Evolutionary conservation across 2,329 filamentous ascomycete genomes (phyloP), one percentile per base, ranked within the genome.

Genomic region (Cercospora nicotianae): DNA sequence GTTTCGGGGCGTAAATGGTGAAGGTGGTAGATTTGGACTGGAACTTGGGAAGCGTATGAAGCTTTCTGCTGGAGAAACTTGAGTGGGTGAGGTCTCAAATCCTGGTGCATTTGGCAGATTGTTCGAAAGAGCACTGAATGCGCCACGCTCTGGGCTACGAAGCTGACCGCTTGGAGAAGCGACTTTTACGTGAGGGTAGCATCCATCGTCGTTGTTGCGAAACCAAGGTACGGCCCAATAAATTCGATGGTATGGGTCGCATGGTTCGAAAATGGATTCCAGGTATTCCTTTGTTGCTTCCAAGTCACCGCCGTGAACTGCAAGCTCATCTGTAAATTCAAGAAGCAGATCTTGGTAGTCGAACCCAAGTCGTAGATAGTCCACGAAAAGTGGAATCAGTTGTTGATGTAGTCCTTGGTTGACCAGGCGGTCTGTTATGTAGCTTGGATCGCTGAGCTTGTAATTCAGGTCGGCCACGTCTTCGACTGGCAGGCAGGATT

Each of bases 311-410:
- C 12, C 18, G 5, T 42, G 6, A 2, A 20, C 13, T 16, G 20
- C 33, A 26, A 64, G 18, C n/a, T 57, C 9, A 3, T 9, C 39
- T 13, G 39, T 36, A 59, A 64, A 12, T 51, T 60, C 18, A 6
- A 61, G 39, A 33, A 57, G 16, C 20, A 67, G 30, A 28, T 53
- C 42, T 42, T 64, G 39, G 8, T 53, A 39, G 45, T 68, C 66
- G 12, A 57, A 68, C 5, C 66, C 66, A n/a, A 63, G 10, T 10
- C 30, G 58, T 3, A 65, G n/a, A 53, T 51, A 68, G 18, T 48
- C 18, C 12, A 18, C 53, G 16, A 63, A 51, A 51, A 60, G 18
- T 18, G 39, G 48, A 23, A 28, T 30, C 5, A 45, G 23, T 9
- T 48, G 26, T 18, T 36, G 30, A 12, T 10, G 26, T 20, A 33